These are phyloP conservation scores for Teratosphaeria gauchensis DNA, from an alignment of 2,329 filamentous ascomycete genomes.

Conservation along the genomic window DNA sequence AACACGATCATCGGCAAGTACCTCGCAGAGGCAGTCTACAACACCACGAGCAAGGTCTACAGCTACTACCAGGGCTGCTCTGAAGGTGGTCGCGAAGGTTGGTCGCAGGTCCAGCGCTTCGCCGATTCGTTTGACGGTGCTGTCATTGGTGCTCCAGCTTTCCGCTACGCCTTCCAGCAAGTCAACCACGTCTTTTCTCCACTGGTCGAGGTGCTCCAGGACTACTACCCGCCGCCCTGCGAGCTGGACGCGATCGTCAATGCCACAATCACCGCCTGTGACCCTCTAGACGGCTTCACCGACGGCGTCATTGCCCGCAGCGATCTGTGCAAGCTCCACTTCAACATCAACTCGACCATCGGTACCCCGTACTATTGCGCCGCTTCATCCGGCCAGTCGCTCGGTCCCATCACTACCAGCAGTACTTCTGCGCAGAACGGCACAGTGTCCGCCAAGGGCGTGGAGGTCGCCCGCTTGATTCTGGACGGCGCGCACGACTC, in stretches of 20 bases:
- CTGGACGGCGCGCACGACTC: conserved; percentile 32
- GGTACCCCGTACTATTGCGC: conserved; percentile 38
- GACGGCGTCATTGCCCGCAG: conserved; percentile 46
- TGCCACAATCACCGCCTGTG: conserved; percentile 45
- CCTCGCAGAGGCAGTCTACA: conserved; percentile 33
- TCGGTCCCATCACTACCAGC: conserved; percentile 4
- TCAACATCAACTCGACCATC: conserved; percentile 37
- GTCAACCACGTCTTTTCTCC: conserved; percentile 33
- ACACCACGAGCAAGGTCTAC: conserved; percentile 25
- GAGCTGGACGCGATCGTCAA: conserved; percentile 45
- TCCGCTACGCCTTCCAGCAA: conserved; percentile 39
- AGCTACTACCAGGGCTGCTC: conserved; percentile 48
- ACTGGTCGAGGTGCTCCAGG: conserved; percentile 30
- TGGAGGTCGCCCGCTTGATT: conserved; percentile 27
- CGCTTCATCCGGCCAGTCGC: conserved; percentile 20
- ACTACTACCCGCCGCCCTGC: conserved; percentile 36
- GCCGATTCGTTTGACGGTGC: conserved; percentile 41
- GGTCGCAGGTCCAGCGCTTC: conserved; percentile 44
- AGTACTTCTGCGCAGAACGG: conserved; percentile 27
- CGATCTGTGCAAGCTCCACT: conserved; percentile 39
- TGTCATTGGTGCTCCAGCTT: conserved; percentile 38
- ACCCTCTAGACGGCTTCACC: conserved; percentile 44
- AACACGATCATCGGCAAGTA: conserved; percentile 41
- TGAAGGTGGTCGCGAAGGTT: conserved; percentile 42
- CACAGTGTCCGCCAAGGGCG: conserved; percentile 23